Evolutionary conservation across 805 yeast species (phyloP), one percentile per base, ranked within the genome.

Genomic region (Candida yuanshanica): DNA sequence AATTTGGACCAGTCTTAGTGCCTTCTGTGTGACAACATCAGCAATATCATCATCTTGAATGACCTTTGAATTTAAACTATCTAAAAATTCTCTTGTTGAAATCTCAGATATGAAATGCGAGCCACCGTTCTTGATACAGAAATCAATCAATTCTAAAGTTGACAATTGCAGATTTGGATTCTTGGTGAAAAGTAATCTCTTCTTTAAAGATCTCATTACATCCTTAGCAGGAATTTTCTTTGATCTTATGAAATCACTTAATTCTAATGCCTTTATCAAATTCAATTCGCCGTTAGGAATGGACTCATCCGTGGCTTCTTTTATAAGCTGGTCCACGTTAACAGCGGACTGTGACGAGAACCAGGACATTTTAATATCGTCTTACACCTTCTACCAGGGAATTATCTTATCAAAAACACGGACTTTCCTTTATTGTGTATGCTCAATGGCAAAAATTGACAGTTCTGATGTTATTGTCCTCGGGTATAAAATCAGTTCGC

Each of bases 71-170:
- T 79, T 82, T 47, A 87, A 64, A 20, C 87, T 79, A 59, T 85
- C 96, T 65, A 89, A 74, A 49, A 91, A 91, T 59, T 91, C 97
- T 47, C 88, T 77, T 9, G 90, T 74, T 25, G 91, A 77, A 23
- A 90, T 70, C 53, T 88, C 96, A 17, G 67, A 70, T 18, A 91
- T 69, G 53, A 93, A 90, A 52, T 87, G 95, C 36, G 70, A 69
- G 7, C 99, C 99, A 36, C 96, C 90, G 59, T 93, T 93, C 64
- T 93, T 93, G 41, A 91, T 82, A 63, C 96, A 85, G 35, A 87
- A 73, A 53, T 93, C 98, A 24, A 83, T 70, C 46, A 93, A 67
- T 55, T 83, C 84, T 56, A 93, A 72, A 0, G 90, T 70, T 5
- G 93, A 75, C 21, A 80, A 70, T 55, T 86, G 85, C 9, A 81